These are phyloP conservation scores for Exophiala mesophila DNA, from an alignment of 2,329 filamentous ascomycete genomes.

Conservation along the genomic window DNA sequence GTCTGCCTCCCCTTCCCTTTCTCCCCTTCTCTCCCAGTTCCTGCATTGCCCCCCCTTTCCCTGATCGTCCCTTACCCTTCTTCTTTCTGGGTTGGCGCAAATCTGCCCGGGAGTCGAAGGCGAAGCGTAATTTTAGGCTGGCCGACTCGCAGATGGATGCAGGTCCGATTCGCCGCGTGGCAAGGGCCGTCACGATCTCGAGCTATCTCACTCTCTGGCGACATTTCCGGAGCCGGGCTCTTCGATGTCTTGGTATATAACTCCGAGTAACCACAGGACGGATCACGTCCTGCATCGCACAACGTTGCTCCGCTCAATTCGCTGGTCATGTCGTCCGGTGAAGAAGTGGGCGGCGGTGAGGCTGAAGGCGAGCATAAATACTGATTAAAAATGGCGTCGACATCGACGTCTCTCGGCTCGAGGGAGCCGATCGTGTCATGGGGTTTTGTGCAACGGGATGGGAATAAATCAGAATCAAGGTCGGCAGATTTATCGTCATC, in stretches of 20 bases:
- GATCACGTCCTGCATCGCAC: slow-evolving; percentile 7
- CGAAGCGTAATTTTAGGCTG: slow-evolving; percentile 13
- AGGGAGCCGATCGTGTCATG: slow-evolving; percentile 11
- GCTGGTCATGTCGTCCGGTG: slow-evolving; percentile 10
- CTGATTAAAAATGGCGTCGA: not conserved
- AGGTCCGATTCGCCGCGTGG: slow-evolving; percentile 3
- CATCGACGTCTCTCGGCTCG: slow-evolving; percentile 1
- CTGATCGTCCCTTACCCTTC: not conserved
- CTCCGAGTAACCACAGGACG: slow-evolving; percentile 7
- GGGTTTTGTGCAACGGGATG: slow-evolving; percentile 9
- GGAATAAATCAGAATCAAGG: slow-evolving; percentile 12
- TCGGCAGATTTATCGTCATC: slow-evolving; percentile 9
- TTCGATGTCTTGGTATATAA: slow-evolving; percentile 9
- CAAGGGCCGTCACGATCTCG: slow-evolving; percentile 9
- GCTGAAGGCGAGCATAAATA: slow-evolving; percentile 1
- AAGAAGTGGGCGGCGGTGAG: slow-evolving; percentile 4
- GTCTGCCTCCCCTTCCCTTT: not conserved
- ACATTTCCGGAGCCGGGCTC: slow-evolving; percentile 9
- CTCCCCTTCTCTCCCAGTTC: not conserved
- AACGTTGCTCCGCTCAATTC: slow-evolving; percentile 14
- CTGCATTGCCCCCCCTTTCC: not conserved
- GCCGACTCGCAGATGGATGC: slow-evolving; percentile 9
- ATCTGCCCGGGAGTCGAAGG: slow-evolving; percentile 9
- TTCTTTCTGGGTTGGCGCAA: slow-evolving; percentile 10
- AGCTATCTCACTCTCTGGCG: slow-evolving; percentile 10